Evolutionary conservation across 306 rosid species (phyloP).

Genomic region (Citrullus mucosospermus): DNA sequence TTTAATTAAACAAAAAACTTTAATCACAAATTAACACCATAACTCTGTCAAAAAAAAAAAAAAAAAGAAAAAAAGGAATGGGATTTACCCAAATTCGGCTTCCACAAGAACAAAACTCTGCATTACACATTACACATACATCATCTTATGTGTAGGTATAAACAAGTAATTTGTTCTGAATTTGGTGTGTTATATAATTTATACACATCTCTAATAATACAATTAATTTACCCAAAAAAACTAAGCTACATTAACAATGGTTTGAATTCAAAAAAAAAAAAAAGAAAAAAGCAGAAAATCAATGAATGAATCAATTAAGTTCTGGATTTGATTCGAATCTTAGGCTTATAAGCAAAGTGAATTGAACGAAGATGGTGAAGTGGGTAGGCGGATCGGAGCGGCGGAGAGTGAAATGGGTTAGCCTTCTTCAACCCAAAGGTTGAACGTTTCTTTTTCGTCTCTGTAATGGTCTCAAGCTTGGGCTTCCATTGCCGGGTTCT

Average conservation of each 20-base stretch:
- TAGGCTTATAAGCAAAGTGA: not conserved
- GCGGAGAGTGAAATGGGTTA: not conserved
- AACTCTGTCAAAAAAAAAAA: not conserved
- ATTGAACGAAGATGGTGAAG: not conserved
- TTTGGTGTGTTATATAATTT: not conserved
- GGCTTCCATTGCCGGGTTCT: constrained; percentile 27
- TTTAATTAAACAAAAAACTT: not conserved
- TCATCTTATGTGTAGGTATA: not conserved
- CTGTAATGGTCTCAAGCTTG: constrained; percentile 23
- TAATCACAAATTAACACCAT: not conserved
- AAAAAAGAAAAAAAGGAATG: not conserved
- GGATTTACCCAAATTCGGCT: not conserved
- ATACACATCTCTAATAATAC: not conserved
- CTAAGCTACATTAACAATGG: not conserved
- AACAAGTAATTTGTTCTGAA: not conserved
- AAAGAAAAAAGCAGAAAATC: not conserved
- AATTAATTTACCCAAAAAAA: not conserved
- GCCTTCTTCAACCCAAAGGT: constrained; percentile 20
- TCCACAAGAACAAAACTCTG: not conserved
- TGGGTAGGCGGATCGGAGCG: not conserved
- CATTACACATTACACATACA: not conserved
- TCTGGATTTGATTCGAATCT: not conserved
- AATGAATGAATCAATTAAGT: not conserved
- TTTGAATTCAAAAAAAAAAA: too few relatives aligned
- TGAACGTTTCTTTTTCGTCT: not conserved